Evolutionary conservation across 208 protist species (phyloP).

Genomic region (Acanthamoeba castellanii): DNA sequence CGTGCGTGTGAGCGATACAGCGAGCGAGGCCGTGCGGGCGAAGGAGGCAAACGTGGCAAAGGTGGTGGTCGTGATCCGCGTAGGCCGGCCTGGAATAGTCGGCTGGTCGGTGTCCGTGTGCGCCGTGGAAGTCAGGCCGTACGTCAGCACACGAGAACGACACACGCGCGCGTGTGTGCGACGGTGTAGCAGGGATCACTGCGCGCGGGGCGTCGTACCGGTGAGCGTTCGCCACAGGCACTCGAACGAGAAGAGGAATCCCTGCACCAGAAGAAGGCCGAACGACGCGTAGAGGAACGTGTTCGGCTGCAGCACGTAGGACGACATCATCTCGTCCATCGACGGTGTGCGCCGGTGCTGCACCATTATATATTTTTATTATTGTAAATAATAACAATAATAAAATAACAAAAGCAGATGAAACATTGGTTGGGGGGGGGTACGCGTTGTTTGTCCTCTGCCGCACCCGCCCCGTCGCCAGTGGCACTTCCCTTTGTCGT

Average conservation of each 20-base stretch:
- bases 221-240: background rate
- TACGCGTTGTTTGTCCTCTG: no score
- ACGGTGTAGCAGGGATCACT: background rate
- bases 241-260: background rate
- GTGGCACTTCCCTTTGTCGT: no score
- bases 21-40: background rate
- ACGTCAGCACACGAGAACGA: background rate
- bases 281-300: conserved; percentile 6
- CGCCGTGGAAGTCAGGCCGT: background rate
- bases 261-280: background rate
- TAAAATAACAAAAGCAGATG: no score
- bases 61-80: conserved; percentile 20
- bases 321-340: background rate
- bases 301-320: background rate
- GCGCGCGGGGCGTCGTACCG: background rate
- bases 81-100: background rate
- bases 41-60: background rate
- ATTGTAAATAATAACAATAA: no score
- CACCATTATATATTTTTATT: no score
- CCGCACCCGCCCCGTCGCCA: no score
- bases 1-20: no score
- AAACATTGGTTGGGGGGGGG: no score
- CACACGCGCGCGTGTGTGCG: background rate
- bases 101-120: background rate
- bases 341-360: conserved; percentile 11